Evolutionary conservation across 2,329 filamentous ascomycete species (phyloP), one percentile per base, ranked within the genome.

Genomic region (Stagonosporopsis vannaccii): DNA sequence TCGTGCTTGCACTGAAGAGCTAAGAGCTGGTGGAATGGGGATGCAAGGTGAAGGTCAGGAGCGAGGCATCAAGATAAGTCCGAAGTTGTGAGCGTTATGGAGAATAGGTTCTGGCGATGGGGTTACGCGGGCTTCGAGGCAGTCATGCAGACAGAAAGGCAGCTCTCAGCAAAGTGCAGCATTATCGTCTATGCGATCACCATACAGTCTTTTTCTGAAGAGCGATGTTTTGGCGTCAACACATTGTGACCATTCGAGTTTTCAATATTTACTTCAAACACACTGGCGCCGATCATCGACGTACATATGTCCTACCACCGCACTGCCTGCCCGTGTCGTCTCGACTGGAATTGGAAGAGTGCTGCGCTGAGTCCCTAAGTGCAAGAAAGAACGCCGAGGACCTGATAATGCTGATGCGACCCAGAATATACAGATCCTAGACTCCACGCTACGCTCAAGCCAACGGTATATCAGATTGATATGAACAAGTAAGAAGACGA

Each of bases 391-490:
- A 49, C 51, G 45, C 51, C 39, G n/a, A 40, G 33, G 45, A 33
- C 52, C 40, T 35, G 40, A 49, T 30, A 39, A 55, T 55, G 52
- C 52, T 35, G 40, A 49, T 45, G 40, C 52, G 19, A 55, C 52
- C 52, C 45, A 55, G 45, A 50, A 45, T 20, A 39, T 43, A 44
- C 52, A 54, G 44, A 55, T 37, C 46, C 56, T 36, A 22, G 62
- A 65, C 58, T 57, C 60, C 60, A 42, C 51, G 60, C 62, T 63
- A 45, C 43, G 58, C 56, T 59, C 37, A 53, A 50, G 46, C 49
- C 45, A 59, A 59, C 22, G 41, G 25, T 35, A 58, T 25, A 35
- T 49, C 47, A 60, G 28, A 56, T 42, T 40, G 37, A 23, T 51
- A 54, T 56, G 42, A 35, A 44, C 30, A 44, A 28, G 23, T 36